Conservation (phyloP, 768 basidiomycete species). For the Mycena belliarum region DNA sequence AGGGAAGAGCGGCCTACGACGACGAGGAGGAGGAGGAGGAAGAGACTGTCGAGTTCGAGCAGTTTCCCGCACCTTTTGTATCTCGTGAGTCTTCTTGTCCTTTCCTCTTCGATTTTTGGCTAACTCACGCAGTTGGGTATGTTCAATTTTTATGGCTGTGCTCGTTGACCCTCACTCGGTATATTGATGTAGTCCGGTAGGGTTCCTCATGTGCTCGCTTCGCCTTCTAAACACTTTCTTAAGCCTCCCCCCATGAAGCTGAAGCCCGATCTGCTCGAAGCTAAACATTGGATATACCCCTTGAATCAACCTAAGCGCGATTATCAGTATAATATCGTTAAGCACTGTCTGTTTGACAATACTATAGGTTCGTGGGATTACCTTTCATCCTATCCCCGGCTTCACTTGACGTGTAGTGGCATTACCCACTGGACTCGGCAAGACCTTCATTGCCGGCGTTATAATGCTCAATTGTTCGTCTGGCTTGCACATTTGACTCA, state of each 20-base stretch:
- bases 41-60: conserved; percentile 70
- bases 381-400: too few relatives aligned
- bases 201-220: background rate
- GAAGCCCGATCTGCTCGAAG: conserved; percentile 71
- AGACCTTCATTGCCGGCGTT: conserved; percentile 96
- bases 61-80: conserved; percentile 81
- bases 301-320: conserved; percentile 84
- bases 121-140: conserved; percentile 49
- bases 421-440: conserved; percentile 93
- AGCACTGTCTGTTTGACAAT: conserved; percentile 84
- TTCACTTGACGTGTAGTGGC: too few relatives aligned
- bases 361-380: too few relatives aligned
- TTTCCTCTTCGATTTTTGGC: background rate
- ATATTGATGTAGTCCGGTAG: conserved; percentile 20
- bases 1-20: conserved; percentile 45
- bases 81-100: conserved; percentile 47
- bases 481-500: background rate
- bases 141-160: conserved; percentile 26
- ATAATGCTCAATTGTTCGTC: conserved; percentile 89
- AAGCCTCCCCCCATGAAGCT: conserved; percentile 83
- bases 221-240: conserved; percentile 32
- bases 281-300: conserved; percentile 90
- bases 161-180: background rate
- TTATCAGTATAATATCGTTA: conserved; percentile 94
- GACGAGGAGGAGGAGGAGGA: conserved; percentile 61